Conservation (phyloP, 768 basidiomycete species). For the Auricularia heimuer region DNA sequence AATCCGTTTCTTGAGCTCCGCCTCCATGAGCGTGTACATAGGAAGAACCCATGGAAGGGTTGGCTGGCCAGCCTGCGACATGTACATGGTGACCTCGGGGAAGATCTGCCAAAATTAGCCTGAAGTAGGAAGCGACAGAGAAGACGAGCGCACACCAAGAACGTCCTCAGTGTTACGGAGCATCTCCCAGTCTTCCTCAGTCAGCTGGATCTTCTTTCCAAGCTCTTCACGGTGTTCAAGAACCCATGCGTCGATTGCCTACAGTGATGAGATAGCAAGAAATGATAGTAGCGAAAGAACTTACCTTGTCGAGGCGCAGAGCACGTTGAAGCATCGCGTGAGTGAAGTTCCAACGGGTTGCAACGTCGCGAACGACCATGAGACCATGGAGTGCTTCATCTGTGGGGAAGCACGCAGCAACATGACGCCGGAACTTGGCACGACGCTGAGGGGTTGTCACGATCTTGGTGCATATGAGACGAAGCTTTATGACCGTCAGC, state of each 20-base stretch:
- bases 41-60: slow-evolving; percentile 26
- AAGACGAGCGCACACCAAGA: slow-evolving; percentile 1
- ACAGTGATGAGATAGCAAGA: neutral
- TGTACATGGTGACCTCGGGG: slow-evolving; percentile 19
- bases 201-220: slow-evolving; percentile 10
- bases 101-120: slow-evolving; percentile 18
- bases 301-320: slow-evolving; percentile 17
- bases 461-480: slow-evolving; percentile 23
- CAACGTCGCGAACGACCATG: slow-evolving; percentile 25
- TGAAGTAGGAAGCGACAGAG: neutral
- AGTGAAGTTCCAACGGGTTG: slow-evolving; percentile 27
- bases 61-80: slow-evolving; percentile 18
- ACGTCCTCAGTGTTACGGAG: neutral
- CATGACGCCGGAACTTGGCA: slow-evolving; percentile 13
- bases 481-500: slow-evolving; percentile 16
- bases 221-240: slow-evolving; percentile 12
- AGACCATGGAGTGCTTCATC: slow-evolving; percentile 8
- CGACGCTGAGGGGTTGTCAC: slow-evolving; percentile 24
- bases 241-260: slow-evolving; percentile 28
- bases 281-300: neutral
- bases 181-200: slow-evolving; percentile 7
- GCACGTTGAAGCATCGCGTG: slow-evolving; percentile 26
- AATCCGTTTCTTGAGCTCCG: slow-evolving; percentile 12
- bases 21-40: slow-evolving; percentile 19
- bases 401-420: slow-evolving; percentile 10